phyloP scores from a whole-genome alignment of 257 asterid species.

The Phtheirospermum japonicum region DNA sequence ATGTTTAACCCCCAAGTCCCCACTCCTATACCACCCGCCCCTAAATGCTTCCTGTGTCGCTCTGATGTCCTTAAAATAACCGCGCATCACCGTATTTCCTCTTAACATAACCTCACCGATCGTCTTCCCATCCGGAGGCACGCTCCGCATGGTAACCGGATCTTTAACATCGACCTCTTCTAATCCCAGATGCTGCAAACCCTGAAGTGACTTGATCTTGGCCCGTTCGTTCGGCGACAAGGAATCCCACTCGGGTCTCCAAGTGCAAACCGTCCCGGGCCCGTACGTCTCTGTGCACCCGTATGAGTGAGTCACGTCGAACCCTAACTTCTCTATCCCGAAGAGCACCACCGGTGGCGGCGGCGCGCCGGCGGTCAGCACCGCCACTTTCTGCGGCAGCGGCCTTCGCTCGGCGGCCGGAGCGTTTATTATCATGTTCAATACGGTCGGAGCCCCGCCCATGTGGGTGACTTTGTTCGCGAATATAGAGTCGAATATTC shows the following conservation, averaged over 20 bases:
- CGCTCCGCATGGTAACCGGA: too few species aligned
- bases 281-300: constrained; percentile 81
- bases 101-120: too few species aligned
- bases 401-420: constrained; percentile 16
- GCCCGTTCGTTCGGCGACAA: constrained; percentile 26
- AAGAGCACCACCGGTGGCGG: constrained; percentile 41
- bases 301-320: constrained; percentile 39
- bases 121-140: too few species aligned
- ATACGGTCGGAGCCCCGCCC: too few species aligned
- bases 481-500: too few species aligned
- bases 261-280: constrained; percentile 37
- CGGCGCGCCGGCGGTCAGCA: constrained; percentile 52
- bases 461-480: too few species aligned
- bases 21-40: constrained; percentile 80
- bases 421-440: constrained; percentile 45
- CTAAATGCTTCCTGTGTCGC: constrained; percentile 50
- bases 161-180: too few species aligned
- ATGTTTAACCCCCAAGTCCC: constrained; percentile 60
- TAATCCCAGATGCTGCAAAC: too few species aligned
- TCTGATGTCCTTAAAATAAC: constrained; percentile 47
- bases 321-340: too few species aligned
- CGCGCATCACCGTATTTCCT: constrained; percentile 63
- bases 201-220: constrained; percentile 39
- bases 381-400: constrained; percentile 39
- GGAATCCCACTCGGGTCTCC: constrained; percentile 42